phyloP scores from a whole-genome alignment of 2,329 filamentous ascomycete genomes.

The Hymenoscyphus albidus region DNA sequence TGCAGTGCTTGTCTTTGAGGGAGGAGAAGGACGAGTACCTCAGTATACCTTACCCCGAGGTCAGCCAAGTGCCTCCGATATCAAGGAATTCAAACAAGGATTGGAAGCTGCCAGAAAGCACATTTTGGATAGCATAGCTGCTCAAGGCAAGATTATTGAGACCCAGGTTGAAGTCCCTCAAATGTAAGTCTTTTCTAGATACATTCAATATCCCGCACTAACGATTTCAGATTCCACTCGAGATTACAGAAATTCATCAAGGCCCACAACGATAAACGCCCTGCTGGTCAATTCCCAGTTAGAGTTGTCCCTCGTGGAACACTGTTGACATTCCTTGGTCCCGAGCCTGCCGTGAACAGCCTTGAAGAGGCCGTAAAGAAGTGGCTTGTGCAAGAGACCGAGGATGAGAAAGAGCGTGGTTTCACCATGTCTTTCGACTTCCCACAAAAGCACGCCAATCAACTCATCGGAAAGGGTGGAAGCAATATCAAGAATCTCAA shows the following conservation, averaged over 20 bases:
- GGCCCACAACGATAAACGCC: conserved; percentile 56
- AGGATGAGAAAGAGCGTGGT: conserved; percentile 89
- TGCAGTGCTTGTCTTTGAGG: conserved; percentile 72
- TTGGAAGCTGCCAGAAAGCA: conserved; percentile 54
- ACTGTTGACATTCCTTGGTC: conserved; percentile 71
- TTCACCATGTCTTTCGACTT: conserved; percentile 87
- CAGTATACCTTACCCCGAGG: conserved; percentile 53
- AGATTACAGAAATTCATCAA: conserved; percentile 61
- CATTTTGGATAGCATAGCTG: conserved; percentile 53
- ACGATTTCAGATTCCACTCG: conserved; percentile 52
- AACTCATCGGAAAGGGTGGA: conserved; percentile 67
- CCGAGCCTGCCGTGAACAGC: conserved; percentile 65
- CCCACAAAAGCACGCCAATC: conserved; percentile 90
- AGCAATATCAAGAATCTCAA: conserved; percentile 63
- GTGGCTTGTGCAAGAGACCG: conserved; percentile 83
- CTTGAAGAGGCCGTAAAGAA: conserved; percentile 68
- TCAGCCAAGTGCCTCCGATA: conserved; percentile 47
- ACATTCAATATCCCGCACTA: conserved; percentile 21
- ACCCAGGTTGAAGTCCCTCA: conserved; percentile 53
- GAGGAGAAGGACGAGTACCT: conserved; percentile 46
- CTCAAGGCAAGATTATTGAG: conserved; percentile 53
- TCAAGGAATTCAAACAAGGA: conserved; percentile 51
- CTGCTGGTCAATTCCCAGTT: conserved; percentile 56
- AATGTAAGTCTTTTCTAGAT: conserved; percentile 42
- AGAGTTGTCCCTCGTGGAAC: conserved; percentile 57